A percentile compares a stretch with the other conserved stretches of the same genome.
Evolutionary conservation across 495 filamentous ascomycete species (phyloP).

Genomic region (Clohesyomyces aquaticus): DNA sequence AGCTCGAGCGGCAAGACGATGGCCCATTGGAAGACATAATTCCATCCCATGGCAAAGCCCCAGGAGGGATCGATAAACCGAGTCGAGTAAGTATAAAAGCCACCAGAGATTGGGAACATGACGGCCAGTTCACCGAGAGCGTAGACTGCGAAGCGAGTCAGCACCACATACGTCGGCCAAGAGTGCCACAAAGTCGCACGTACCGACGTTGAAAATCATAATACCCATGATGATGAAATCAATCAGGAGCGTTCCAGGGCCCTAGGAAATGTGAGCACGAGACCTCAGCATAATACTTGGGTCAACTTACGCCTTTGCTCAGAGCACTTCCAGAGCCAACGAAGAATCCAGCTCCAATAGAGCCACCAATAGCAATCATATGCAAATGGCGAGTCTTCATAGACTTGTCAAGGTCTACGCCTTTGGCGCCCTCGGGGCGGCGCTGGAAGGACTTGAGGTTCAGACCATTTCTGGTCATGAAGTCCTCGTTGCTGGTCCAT

Average conservation of each 20-base stretch:
- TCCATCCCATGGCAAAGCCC: slow-evolving; percentile 59
- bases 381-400: slow-evolving; percentile 45
- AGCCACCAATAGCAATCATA: slow-evolving; percentile 50
- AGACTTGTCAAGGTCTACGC: slow-evolving; percentile 43
- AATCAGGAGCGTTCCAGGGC: slow-evolving; percentile 47
- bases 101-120: slow-evolving; percentile 69
- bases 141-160: slow-evolving; percentile 51
- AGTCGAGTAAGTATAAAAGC: slow-evolving; percentile 59
- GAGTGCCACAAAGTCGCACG: slow-evolving; percentile 16
- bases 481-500: slow-evolving; percentile 22
- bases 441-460: slow-evolving; percentile 42
- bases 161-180: slow-evolving; percentile 20
- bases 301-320: slow-evolving; percentile 42
- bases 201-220: slow-evolving; percentile 57
- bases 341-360: slow-evolving; percentile 49
- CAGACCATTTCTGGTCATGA: slow-evolving; percentile 43
- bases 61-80: slow-evolving; percentile 63
- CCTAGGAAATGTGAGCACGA: slow-evolving; percentile 17
- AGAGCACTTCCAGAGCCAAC: slow-evolving; percentile 45
- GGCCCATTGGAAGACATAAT: slow-evolving; percentile 54
- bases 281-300: background rate
- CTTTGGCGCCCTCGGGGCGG: slow-evolving; percentile 32
- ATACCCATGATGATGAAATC: slow-evolving; percentile 57
- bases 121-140: slow-evolving; percentile 72
- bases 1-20: slow-evolving; percentile 56